Conservation (phyloP, 371 early-diverging fungal genomes). For the Mortierella sp. region DNA sequence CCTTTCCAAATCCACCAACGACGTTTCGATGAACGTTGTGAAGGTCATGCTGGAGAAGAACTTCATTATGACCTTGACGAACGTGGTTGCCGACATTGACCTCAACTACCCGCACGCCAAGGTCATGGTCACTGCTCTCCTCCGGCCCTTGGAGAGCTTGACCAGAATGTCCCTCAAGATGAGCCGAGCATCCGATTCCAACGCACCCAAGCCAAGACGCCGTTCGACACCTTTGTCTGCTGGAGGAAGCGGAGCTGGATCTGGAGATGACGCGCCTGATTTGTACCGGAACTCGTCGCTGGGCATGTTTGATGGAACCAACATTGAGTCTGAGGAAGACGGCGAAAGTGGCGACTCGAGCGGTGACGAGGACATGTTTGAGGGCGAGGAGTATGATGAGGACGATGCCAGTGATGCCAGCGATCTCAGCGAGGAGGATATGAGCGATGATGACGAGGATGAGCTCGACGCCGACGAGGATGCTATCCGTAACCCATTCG, state of each 20-base stretch:
- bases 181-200: constrained; percentile 68
- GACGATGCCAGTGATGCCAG: constrained; percentile 15
- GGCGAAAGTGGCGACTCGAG: constrained; percentile 50
- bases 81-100: constrained; percentile 88
- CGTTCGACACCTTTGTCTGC: constrained; percentile 54
- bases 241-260: constrained; percentile 57
- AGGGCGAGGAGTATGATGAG: constrained; percentile 63
- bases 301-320: constrained; percentile 63
- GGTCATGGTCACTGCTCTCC: constrained; percentile 77
- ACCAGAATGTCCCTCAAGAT: constrained; percentile 91
- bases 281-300: constrained; percentile 92
- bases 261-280: constrained; percentile 54
- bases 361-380: constrained; percentile 79
- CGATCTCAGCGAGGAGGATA: constrained; percentile 64
- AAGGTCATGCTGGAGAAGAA: constrained; percentile 93
- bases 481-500: constrained; percentile 68
- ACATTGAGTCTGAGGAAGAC: constrained; percentile 15
- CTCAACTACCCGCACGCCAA: constrained; percentile 89
- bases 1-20: constrained; percentile 64
- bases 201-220: constrained; percentile 46
- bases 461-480: constrained; percentile 72
- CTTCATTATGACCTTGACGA: constrained; percentile 85
- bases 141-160: constrained; percentile 91
- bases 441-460: constrained; percentile 72
- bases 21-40: constrained; percentile 73